These are phyloP conservation scores for Trichophaea hybrida DNA, from an alignment of 2,329 filamentous ascomycete genomes.

Conservation along the genomic window DNA sequence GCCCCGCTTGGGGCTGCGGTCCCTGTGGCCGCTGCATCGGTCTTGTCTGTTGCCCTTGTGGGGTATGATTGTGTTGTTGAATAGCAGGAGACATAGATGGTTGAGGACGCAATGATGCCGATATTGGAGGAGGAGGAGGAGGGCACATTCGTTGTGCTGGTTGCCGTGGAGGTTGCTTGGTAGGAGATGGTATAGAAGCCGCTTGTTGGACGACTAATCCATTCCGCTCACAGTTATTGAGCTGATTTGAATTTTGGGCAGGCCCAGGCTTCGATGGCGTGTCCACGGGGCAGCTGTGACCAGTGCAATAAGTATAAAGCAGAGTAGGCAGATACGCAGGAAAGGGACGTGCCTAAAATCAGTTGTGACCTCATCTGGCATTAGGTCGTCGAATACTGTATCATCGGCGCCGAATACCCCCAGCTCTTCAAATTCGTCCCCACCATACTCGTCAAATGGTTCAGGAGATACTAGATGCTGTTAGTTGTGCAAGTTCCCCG, in stretches of 20 bases:
- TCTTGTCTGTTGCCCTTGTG: neutral
- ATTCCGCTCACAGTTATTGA: neutral
- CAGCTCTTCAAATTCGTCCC: slow-evolving; percentile 22
- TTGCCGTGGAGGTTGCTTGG: slow-evolving; percentile 4
- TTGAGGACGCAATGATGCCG: neutral
- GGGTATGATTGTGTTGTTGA: neutral
- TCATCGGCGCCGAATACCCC: slow-evolving; percentile 19
- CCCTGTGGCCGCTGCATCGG: neutral
- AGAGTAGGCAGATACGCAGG: too few relatives aligned
- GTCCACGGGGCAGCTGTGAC: neutral
- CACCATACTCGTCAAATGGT: slow-evolving; percentile 7
- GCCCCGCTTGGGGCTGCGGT: neutral
- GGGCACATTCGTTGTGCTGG: neutral
- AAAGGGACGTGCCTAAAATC: slow-evolving; percentile 1
- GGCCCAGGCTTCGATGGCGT: slow-evolving; percentile 2
- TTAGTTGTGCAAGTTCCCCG: neutral
- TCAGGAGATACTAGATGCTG: neutral
- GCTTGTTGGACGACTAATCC: neutral
- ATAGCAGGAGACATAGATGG: neutral
- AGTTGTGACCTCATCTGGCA: slow-evolving; percentile 18
- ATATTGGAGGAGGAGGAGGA: slow-evolving; percentile 4
- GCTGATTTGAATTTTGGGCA: neutral
- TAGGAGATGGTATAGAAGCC: slow-evolving; percentile 4
- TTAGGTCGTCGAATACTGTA: slow-evolving; percentile 17
- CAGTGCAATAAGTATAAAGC: too few relatives aligned